A percentile compares a stretch with the other conserved stretches of the same genome.
Evolutionary conservation across 2,329 filamentous ascomycete species (phyloP).

Genomic region (Stemphylium lycopersici): DNA sequence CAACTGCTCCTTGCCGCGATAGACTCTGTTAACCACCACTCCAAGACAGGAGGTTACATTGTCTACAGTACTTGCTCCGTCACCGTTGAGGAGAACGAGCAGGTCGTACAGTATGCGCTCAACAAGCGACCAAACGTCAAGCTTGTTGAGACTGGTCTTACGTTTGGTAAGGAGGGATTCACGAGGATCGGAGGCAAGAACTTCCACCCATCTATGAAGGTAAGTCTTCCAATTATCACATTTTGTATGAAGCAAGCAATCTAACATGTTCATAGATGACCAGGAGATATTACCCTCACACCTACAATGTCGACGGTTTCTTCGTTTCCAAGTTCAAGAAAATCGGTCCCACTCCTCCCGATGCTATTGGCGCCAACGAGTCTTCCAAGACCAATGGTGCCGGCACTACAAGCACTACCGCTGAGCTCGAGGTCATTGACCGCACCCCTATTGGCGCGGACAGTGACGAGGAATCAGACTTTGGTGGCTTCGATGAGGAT

Average conservation of each 20-base stretch:
- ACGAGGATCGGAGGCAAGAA: slow-evolving; percentile 87
- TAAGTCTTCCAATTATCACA: slow-evolving; percentile 55
- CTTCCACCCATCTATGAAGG: slow-evolving; percentile 82
- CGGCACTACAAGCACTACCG: slow-evolving; percentile 51
- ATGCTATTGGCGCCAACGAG: slow-evolving; percentile 52
- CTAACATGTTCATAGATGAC: slow-evolving; percentile 26
- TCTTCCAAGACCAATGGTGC: slow-evolving; percentile 42
- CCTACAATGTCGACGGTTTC: slow-evolving; percentile 81
- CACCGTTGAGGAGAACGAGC: slow-evolving; percentile 91
- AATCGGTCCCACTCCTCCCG: slow-evolving; percentile 74
- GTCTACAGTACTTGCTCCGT: slow-evolving; percentile 98
- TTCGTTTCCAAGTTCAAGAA: slow-evolving; percentile 99
- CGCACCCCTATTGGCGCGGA: slow-evolving; percentile 68
- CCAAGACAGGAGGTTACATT: slow-evolving; percentile 91
- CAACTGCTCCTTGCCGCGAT: slow-evolving; percentile 92
- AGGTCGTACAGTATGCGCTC: slow-evolving; percentile 91
- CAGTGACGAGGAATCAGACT: slow-evolving; percentile 49
- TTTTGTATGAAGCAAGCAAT: background rate
- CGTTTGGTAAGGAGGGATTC: slow-evolving; percentile 93
- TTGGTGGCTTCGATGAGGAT: slow-evolving; percentile 59
- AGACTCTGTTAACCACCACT: slow-evolving; percentile 89
- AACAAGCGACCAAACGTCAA: slow-evolving; percentile 91
- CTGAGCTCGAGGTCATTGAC: slow-evolving; percentile 61
- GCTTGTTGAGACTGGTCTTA: slow-evolving; percentile 87
- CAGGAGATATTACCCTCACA: slow-evolving; percentile 45